Base-by-base conservation (phyloP, 192 early-diverging fungal genomes). In the Gonapodya prolifera region DNA sequence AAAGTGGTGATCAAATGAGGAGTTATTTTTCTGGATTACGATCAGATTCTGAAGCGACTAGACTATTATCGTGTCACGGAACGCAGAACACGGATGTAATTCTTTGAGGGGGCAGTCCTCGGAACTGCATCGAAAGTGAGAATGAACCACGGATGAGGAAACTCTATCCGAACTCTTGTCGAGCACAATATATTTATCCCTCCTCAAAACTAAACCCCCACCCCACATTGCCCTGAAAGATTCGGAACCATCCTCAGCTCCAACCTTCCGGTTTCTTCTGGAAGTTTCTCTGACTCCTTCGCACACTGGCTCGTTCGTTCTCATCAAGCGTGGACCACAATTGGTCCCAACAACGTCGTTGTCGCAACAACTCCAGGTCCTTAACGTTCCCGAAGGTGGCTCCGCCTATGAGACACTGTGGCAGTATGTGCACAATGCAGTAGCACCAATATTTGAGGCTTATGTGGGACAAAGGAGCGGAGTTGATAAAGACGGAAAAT, bases 401-500 rank as follows among this genome's bases (percentile, higher is more conserved):
- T 90, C 87, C 70, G 91, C 94, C 13, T 99, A 96, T 83, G 96
- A 96, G 83, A 87, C 92, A 0, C 82, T 98, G 1, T 95, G 97
- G 75, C 91, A 91, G 0, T 94, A 94, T 79, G 91, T 99, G 78
- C 96, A 96, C 80, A 89, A 93, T 82, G 97, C 94, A 0, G 94
- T 98, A 70, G 87, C 92, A 33, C 97, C 97, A 13, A 96, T 95
- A 86, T 99, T 99, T 81, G 94, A 97, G 79, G 96, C 96, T 13
- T 97, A 91, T 80, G 92, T 94, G 30, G 83, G 33, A 83, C 80
- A 16, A 88, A 88, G 35, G 86, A 83, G 31, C 87, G 45, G 78
- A 30, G 81, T 82, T 18, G 87, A 87, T 35, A 86, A 95, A 81
- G 92, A 94, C 76, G 84, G 83, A 78, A 94, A 93, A 77, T 89